Conservation (phyloP, 108 stramenopile genomes). For the Schizochytrium sp. region DNA sequence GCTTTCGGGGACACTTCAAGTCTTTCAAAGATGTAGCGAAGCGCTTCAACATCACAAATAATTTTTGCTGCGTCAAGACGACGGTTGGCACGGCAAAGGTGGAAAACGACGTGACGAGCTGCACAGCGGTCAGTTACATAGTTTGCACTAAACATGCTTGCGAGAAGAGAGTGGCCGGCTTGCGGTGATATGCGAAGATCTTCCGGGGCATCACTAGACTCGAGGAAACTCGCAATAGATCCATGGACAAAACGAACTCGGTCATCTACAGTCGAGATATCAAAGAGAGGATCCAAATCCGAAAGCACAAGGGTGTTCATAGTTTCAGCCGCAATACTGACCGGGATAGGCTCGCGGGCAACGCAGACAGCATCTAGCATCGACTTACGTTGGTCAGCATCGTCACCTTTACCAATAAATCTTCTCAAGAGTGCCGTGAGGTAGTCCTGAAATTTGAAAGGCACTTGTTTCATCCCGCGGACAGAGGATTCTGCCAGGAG, state of each 20-base stretch:
- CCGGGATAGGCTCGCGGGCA: not conserved
- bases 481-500: not conserved
- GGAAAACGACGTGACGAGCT: not conserved
- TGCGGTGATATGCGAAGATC: not conserved
- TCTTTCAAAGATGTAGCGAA: not conserved
- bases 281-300: not conserved
- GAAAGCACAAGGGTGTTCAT: not conserved
- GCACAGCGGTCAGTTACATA: not conserved
- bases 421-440: not conserved
- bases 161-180: not conserved
- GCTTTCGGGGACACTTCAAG: not conserved
- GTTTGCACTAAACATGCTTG: not conserved
- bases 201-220: not conserved
- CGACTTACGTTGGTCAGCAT: not conserved
- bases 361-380: slow-evolving; percentile 29
- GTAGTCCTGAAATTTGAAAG: not conserved
- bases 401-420: not conserved
- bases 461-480: slow-evolving; percentile 9
- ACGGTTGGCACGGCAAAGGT: slow-evolving; percentile 19
- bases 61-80: not conserved
- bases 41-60: not conserved
- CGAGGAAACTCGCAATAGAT: not conserved
- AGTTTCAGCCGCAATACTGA: not conserved
- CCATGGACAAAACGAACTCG: not conserved
- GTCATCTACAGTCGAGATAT: not conserved